Conservation (phyloP, 2,329 filamentous ascomycete species). For the Mycocentrospora acerina region DNA sequence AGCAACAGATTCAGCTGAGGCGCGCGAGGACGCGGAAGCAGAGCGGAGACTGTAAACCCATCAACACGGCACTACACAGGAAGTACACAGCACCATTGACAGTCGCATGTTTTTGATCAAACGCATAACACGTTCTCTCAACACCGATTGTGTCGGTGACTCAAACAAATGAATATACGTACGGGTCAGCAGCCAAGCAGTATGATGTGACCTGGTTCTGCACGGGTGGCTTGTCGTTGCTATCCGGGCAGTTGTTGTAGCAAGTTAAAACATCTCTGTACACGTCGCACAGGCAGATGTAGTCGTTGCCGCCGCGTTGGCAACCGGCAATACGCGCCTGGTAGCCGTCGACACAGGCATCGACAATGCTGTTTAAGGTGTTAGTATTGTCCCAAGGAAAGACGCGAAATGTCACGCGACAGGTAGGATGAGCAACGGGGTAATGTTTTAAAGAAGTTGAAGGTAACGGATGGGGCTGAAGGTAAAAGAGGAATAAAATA, state of each 20-base stretch:
- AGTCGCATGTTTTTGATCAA: no score
- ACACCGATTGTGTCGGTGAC: neutral
- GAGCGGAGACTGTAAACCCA: constrained; percentile 14
- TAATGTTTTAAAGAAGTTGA: neutral
- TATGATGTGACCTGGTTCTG: constrained; percentile 39
- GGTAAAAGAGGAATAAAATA: neutral
- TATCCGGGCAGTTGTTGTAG: constrained; percentile 65
- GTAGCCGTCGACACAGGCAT: constrained; percentile 49
- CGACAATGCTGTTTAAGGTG: constrained; percentile 48
- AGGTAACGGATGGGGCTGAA: neutral
- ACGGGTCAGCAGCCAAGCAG: constrained; percentile 48
- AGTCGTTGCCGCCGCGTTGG: constrained; percentile 47
- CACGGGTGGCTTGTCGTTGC: constrained; percentile 38
- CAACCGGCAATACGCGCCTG: constrained; percentile 48
- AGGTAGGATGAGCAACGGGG: neutral
- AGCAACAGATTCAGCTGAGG: constrained; percentile 20
- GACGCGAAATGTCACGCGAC: constrained; percentile 1
- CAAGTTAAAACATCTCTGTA: constrained; percentile 58
- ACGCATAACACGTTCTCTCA: no score
- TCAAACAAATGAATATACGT: constrained; percentile 18
- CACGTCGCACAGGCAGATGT: constrained; percentile 60
- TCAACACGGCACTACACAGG: no score
- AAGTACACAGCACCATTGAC: no score
- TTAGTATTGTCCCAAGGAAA: neutral
- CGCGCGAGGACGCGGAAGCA: constrained; percentile 18